Percentiles rank a stretch among this genome's conserved stretches.
These are phyloP conservation scores for Nannochloris sp. DNA, from an alignment of 139 green algal genomes.

Conservation along the genomic window DNA sequence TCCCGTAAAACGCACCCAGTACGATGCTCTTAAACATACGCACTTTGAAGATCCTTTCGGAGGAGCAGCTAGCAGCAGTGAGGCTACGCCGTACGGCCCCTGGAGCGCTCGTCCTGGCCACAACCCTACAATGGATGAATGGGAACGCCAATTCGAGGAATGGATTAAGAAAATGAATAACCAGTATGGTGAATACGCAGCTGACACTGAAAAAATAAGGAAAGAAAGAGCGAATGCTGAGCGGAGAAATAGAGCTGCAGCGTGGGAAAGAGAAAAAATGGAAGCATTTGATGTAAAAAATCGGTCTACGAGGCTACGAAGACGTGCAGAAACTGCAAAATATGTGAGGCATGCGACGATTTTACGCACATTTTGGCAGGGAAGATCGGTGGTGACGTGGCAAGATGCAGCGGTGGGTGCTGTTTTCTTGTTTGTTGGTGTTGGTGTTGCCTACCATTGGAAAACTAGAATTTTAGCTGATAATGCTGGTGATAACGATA, in stretches of 20 bases:
- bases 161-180: constrained; percentile 17
- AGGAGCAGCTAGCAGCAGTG: neutral
- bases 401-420: neutral
- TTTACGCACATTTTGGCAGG: constrained; percentile 40
- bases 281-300: constrained; percentile 32
- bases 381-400: neutral
- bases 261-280: constrained; percentile 42
- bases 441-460: neutral
- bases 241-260: constrained; percentile 12
- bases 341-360: constrained; percentile 25
- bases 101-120: neutral
- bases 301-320: constrained; percentile 16
- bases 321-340: constrained; percentile 16
- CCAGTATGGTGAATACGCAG: constrained; percentile 5
- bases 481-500: too few species aligned
- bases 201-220: constrained; percentile 7
- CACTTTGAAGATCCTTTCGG: neutral
- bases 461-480: neutral
- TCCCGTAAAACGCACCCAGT: neutral
- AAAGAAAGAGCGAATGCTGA: constrained; percentile 9
- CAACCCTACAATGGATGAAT: constrained; percentile 1
- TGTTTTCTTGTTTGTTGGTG: neutral
- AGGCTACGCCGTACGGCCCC: too few species aligned
- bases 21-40: constrained; percentile 13
- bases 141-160: constrained; percentile 16